Conservation (phyloP, 2,329 filamentous ascomycete species). For the Monilinia aucupariae region DNA sequence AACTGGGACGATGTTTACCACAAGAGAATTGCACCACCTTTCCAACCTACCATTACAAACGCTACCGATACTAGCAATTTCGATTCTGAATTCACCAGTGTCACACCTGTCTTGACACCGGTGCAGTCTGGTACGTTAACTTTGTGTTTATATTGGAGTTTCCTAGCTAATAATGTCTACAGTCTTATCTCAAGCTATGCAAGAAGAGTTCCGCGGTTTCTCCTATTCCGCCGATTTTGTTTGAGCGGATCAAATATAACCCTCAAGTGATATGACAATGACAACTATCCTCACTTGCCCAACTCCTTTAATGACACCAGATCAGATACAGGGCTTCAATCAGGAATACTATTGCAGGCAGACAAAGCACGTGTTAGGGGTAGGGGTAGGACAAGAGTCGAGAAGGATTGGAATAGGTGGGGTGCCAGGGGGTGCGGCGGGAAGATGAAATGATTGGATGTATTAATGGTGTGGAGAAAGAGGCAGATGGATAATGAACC, state of each 20-base stretch:
- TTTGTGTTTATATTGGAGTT: neutral
- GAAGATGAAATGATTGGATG: neutral
- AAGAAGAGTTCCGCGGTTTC: constrained; percentile 98
- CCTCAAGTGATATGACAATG: neutral
- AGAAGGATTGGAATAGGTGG: neutral
- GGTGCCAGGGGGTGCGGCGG: no score
- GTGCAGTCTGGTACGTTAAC: constrained; percentile 85
- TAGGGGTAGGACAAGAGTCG: neutral
- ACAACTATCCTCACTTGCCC: neutral
- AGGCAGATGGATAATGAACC: constrained; percentile 1
- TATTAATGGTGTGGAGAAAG: constrained; percentile 1
- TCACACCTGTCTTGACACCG: constrained; percentile 92
- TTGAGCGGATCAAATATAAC: constrained; percentile 22
- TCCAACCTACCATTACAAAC: constrained; percentile 82
- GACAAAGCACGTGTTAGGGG: neutral
- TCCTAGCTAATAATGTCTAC: constrained; percentile 18
- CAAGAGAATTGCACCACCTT: constrained; percentile 85
- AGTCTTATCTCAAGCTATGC: constrained; percentile 98
- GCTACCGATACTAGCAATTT: constrained; percentile 99
- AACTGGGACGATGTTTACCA: constrained; percentile 99
- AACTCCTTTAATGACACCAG: neutral
- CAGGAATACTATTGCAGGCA: neutral
- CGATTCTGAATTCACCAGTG: constrained; percentile 96
- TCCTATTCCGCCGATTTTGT: constrained; percentile 58
- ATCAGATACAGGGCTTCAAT: neutral